phyloP scores from a whole-genome alignment of 1,284 basidiomycete genomes.

The Stygiomarasmius scandens region DNA sequence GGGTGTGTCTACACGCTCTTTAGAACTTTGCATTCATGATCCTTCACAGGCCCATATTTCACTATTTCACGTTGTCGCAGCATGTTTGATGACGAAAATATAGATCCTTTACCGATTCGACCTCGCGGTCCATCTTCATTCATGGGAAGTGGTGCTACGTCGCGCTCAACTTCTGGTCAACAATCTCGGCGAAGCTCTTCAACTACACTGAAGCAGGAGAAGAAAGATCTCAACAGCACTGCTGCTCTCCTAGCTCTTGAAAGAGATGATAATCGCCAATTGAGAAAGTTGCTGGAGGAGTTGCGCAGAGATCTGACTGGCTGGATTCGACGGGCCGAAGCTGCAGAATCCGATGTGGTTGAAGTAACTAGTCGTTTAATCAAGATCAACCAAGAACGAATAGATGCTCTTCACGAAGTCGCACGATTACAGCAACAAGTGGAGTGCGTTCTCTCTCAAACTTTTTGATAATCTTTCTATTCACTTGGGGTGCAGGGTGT shows the following conservation, averaged over 20 bases:
- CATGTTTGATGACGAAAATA: neutral
- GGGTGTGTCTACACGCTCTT: no score
- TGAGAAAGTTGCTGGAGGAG: neutral
- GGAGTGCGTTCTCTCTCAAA: neutral
- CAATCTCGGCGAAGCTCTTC: neutral
- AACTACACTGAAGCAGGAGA: neutral
- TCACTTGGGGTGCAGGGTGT: neutral
- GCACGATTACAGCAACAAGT: neutral
- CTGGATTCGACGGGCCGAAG: neutral
- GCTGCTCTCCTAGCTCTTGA: constrained; percentile 6
- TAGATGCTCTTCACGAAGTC: neutral
- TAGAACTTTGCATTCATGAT: no score
- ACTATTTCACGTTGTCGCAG: neutral
- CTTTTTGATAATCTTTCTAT: neutral
- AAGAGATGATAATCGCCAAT: neutral
- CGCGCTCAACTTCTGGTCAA: neutral
- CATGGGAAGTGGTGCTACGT: neutral
- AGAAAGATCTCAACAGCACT: neutral
- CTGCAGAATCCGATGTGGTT: constrained; percentile 1
- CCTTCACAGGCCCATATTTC: neutral
- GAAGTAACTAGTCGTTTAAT: constrained; percentile 1
- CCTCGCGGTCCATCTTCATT: neutral
- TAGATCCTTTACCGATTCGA: neutral
- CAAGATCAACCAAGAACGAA: neutral
- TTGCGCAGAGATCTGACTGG: neutral